Evolutionary conservation across 83 land plant genomes (phyloP), one percentile per base, ranked within the genome.

Genomic region (Diphasiastrum complanatum): DNA sequence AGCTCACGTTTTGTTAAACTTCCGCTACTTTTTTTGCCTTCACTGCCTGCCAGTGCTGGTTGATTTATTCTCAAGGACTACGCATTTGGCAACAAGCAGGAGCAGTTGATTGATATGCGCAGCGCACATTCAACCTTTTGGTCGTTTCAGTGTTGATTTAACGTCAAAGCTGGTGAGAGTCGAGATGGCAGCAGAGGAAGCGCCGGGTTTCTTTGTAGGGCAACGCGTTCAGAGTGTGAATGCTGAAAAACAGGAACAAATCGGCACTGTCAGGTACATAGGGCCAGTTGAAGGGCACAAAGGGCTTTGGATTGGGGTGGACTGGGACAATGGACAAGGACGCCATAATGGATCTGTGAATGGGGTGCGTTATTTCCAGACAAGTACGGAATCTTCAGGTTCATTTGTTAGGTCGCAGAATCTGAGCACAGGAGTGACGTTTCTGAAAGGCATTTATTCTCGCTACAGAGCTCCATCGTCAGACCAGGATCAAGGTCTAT

Each of bases 291-390:
- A 68, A 27, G 77, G 73, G 32, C 46, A 74, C 35, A 22, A 62
- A 8, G 77, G 77, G 20, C 10, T 32, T 1, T 74, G 77, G 77
- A 53, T 68, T 10, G 77, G 77, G 19, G 77, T 74, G 53, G 77
- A 74, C 11, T 74, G 77, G 77, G 77, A 74, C 52, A 52, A 40
- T 54, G 67, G 73, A 0, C 58, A 67, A 1, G 72, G 66, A 35
- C 67, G 67, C 5, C 77, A 74, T 31, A 53, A 74, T 52, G 77
- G 77, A 5, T 37, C 74, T 20, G 51, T 74, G 33, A 62, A 68
- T 38, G 77, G 77, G 4, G 64, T 52, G 24, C 77, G 59, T 45
- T 74, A 74, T 47, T 74, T 74, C 23, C 22, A 51, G 10, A 37
- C 77, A 6, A 23, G 14, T 20, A 5, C 4, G 11, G 51, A 28